Evolutionary conservation across 2,329 filamentous ascomycete species (phyloP), one percentile per base, ranked within the genome.

Genomic region (Daldinia eschscholtzii): DNA sequence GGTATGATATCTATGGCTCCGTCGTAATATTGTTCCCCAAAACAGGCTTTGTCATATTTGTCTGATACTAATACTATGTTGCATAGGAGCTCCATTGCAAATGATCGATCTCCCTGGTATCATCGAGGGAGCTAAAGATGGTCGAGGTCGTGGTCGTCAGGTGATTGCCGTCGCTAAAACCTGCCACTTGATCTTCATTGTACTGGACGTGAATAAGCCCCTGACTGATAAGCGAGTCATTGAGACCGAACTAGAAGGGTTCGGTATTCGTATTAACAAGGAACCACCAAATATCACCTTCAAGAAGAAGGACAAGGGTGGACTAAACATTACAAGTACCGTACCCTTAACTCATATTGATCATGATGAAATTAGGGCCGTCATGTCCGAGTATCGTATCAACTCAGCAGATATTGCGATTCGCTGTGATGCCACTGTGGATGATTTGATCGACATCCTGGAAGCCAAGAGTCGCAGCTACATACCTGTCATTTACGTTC

Each of bases 111-210:
- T 99, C 78, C 96, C 96, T 1, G 96, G 96, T 89, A 99, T 99
- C 77, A 99, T 99, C 74, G 93, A 98, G 81, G 96, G 96, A 79
- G 96, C 96, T 75, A 98, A 99, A 82, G 96, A 99, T 80, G 96
- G 96, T 72, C 97, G 97, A 79, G 96, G 96, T 84, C 91, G 96
- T 86, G 96, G 96, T 87, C 90, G 95, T 75, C 96, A 99, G 84
- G 96, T 99, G 78, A 99, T 99, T 84, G 96, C 96, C 7, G 96
- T 99, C 56, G 95, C 96, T 67, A 99, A 99, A 86, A 98, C 96
- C 18, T 99, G 96, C 83, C 93, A 99, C 86, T 83, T 99, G 76
- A 99, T 99, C 76, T 98, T 98, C 82, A 99, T 99, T 78, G 93
- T 99, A 55, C 86, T 99, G 62, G 96, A 99, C 78, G 96, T 99